A percentile compares a stretch with the other conserved stretches of the same genome.
Conservation (phyloP, 768 basidiomycete genomes). For the Termitomyces sp. region DNA sequence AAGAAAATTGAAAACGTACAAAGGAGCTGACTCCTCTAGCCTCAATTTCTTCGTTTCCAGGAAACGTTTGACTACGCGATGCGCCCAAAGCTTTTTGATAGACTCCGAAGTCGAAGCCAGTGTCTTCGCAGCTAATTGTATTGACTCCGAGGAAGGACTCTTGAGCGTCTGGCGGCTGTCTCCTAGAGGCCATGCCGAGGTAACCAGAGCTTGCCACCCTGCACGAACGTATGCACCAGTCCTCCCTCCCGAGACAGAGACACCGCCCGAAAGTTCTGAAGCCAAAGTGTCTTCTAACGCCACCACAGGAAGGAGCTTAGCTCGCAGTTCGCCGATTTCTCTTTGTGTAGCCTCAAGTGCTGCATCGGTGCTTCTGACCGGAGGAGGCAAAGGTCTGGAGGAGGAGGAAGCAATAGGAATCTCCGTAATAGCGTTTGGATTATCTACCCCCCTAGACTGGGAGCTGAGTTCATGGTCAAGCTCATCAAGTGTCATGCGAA, state of each 20-base stretch:
- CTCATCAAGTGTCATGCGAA: slow-evolving; percentile 71
- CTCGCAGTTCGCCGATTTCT: slow-evolving; percentile 51
- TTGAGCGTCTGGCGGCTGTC: slow-evolving; percentile 30
- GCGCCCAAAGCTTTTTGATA: slow-evolving; percentile 64
- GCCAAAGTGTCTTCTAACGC: slow-evolving; percentile 66
- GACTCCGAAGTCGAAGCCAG: slow-evolving; percentile 46
- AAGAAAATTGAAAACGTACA: slow-evolving; percentile 42
- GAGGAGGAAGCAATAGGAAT: slow-evolving; percentile 16
- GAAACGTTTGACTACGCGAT: slow-evolving; percentile 59
- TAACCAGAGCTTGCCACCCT: slow-evolving; percentile 67
- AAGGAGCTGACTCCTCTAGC: slow-evolving; percentile 73
- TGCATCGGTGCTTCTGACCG: background rate
- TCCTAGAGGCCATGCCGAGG: slow-evolving; percentile 36
- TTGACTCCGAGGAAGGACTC: slow-evolving; percentile 33
- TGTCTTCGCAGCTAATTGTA: slow-evolving; percentile 52
- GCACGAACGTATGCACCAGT: slow-evolving; percentile 64
- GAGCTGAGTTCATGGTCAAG: slow-evolving; percentile 54
- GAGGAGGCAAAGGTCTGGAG: slow-evolving; percentile 2
- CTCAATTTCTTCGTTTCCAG: slow-evolving; percentile 55
- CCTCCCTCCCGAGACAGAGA: slow-evolving; percentile 56
- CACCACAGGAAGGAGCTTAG: slow-evolving; percentile 57
- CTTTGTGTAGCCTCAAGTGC: slow-evolving; percentile 1
- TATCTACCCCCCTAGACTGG: slow-evolving; percentile 9
- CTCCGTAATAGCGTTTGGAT: slow-evolving; percentile 15
- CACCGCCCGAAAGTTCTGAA: slow-evolving; percentile 62